Base-by-base conservation (phyloP, 2,329 filamentous ascomycete species). In the Aspergillus sp. region DNA sequence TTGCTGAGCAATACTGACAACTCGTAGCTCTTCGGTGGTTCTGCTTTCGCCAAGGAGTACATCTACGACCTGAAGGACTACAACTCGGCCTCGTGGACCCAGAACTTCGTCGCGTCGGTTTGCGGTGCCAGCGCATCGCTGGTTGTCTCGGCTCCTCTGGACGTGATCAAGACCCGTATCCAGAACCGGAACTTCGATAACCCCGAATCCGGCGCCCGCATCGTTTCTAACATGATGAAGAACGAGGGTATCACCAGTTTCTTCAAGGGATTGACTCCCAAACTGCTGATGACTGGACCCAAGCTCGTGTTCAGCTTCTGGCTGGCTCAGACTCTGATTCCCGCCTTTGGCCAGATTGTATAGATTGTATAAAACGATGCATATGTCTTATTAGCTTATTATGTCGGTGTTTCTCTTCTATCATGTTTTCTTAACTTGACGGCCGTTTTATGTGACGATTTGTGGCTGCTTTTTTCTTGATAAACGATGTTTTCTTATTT, bases 231-330 rank as follows among this genome's bases (percentile, higher is more conserved):
- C 68, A 98, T 98, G 93, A 80, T 87, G 55, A 87, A 83, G 75
- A 81, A 95, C 59, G 93, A 98, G 72, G 93, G 91, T 26, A 66
- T 85, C 48, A 74, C 78, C 10, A 84, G 85, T 61, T 97, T 98
- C 80, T 98, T 98, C 82, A 98, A 98, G 81, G 93, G 93, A 39
- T 73, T 98, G 55, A 86, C 89, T 43, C 93, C 93, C 52, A 98
- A 98, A 85, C 82, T 98, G 55, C 79, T 98, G 63, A 98, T 98
- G 93, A 98, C 93, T 10, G 94, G 93, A 27, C 93, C 93, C 53
- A 98, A 98, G 80, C 80, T 98, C 51, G 93, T 97, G 53, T 98
- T 98, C 77, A 96, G 90, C 51, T 98, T 98, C 83, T 98, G 93
- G 93, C 82, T 98, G 65, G 93, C 93, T 48, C 93, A 98, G 77